Evolutionary conservation across 108 stramenopile species (phyloP).

Genomic region (Epithemia pelagica): DNA sequence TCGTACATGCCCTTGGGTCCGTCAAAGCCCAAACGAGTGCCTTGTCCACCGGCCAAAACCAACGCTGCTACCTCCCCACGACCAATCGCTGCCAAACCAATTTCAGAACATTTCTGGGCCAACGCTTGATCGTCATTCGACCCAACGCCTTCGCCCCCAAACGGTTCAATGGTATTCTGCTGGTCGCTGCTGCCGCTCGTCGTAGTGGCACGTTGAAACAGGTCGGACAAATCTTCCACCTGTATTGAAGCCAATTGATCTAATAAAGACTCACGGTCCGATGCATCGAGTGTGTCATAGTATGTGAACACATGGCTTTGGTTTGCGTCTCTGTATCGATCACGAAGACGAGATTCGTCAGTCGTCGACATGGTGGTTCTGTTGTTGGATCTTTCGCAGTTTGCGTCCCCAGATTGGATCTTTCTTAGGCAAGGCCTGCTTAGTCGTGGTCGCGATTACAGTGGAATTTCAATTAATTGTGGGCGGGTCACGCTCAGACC

Average conservation of each 20-base stretch:
- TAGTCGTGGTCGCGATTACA: too few species aligned
- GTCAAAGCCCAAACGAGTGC: constrained; percentile 90
- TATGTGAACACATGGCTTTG: constrained; percentile 50
- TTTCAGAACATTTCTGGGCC: constrained; percentile 9
- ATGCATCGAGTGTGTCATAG: constrained; percentile 11
- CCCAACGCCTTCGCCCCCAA: constrained; percentile 34
- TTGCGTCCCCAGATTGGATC: too few species aligned
- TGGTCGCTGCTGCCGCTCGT: constrained; percentile 25
- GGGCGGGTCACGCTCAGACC: too few species aligned
- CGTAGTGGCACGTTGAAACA: constrained; percentile 31
- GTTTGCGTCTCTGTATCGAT: constrained; percentile 4
- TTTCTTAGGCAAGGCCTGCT: too few species aligned
- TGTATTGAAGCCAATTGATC: constrained; percentile 34
- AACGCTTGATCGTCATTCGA: constrained; percentile 20
- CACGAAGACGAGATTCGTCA: constrained; percentile 5
- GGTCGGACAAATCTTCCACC: constrained; percentile 47
- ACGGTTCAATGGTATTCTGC: constrained; percentile 46
- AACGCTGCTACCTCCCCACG: constrained; percentile 84
- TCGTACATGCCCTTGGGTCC: constrained; percentile 97
- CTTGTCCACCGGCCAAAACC: constrained; percentile 90
- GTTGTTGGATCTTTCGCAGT: too few species aligned
- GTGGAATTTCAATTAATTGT: too few species aligned
- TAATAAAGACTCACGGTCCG: constrained; percentile 25
- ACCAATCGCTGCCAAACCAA: constrained; percentile 56
- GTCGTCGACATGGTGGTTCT: too few species aligned